phyloP scores from a whole-genome alignment of 805 yeast species.

The Lipomyces starkeyi region DNA sequence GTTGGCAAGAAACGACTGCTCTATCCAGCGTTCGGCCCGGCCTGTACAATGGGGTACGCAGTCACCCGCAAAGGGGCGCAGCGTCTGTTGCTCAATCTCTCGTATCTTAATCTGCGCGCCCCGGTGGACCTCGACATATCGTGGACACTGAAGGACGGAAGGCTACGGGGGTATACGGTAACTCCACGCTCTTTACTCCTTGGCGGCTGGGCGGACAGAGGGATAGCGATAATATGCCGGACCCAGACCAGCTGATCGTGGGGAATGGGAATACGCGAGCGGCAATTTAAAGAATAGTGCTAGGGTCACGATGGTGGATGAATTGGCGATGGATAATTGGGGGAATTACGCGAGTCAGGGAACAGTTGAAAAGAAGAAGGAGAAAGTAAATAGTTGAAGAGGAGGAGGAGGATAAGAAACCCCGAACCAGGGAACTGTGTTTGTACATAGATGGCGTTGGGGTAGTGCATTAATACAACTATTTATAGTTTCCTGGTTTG shows the following conservation, averaged over 20 bases:
- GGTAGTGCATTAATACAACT: too few species aligned
- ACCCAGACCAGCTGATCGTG: background rate
- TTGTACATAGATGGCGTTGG: too few species aligned
- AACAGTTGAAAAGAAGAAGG: background rate
- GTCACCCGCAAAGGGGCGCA: slow-evolving; percentile 33
- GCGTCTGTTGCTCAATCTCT: slow-evolving; percentile 25
- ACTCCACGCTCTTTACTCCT: slow-evolving; percentile 23
- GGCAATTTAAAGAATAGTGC: slow-evolving; percentile 12
- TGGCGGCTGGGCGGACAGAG: slow-evolving; percentile 30
- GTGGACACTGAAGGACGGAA: slow-evolving; percentile 20
- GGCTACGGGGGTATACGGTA: slow-evolving; percentile 22
- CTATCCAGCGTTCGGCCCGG: slow-evolving; percentile 24
- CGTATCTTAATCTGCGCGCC: slow-evolving; percentile 23
- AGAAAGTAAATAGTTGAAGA: background rate
- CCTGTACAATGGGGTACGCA: slow-evolving; percentile 34
- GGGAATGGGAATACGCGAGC: slow-evolving; percentile 15
- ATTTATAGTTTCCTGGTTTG: too few species aligned
- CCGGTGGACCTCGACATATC: slow-evolving; percentile 29
- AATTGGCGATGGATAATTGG: slow-evolving; percentile 18
- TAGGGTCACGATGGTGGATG: slow-evolving; percentile 11
- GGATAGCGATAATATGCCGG: slow-evolving; percentile 20
- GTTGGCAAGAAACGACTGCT: slow-evolving; percentile 20
- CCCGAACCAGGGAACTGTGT: too few species aligned
- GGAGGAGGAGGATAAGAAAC: too few species aligned
- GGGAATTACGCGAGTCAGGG: slow-evolving; percentile 12